Percentiles rank a stretch among this genome's conserved stretches.
Evolutionary conservation across 805 yeast genomes (phyloP).

Genomic region (Gaillardinia entomophila): DNA sequence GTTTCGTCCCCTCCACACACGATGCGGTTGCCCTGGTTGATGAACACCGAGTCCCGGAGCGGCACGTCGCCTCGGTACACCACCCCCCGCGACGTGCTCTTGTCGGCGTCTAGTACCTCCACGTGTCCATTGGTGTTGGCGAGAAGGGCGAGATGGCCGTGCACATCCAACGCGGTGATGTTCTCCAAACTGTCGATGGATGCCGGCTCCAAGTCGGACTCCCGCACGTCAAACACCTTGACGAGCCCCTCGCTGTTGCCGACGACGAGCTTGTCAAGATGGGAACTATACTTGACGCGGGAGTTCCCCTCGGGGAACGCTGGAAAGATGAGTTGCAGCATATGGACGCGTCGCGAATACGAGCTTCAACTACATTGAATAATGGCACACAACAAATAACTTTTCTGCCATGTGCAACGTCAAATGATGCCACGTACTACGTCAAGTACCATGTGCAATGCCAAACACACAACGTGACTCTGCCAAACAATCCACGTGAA

Average conservation of each 20-base stretch:
- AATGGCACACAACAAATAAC: no score
- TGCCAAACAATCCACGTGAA: no score
- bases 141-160: conserved; percentile 16
- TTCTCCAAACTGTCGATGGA: conserved; percentile 47
- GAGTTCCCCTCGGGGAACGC: conserved; percentile 41
- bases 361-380: no score
- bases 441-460: no score
- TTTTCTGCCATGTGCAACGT: no score
- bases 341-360: neutral
- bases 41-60: conserved; percentile 47
- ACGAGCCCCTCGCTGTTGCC: conserved; percentile 52
- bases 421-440: no score
- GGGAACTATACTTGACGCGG: conserved; percentile 17
- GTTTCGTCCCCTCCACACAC: conserved; percentile 66
- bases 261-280: conserved; percentile 33
- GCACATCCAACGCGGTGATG: conserved; percentile 34
- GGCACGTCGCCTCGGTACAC: conserved; percentile 42
- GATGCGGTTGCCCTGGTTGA: conserved; percentile 55
- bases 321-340: conserved; percentile 15
- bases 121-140: conserved; percentile 41
- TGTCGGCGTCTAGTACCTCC: conserved; percentile 31
- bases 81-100: conserved; percentile 23
- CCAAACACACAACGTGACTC: no score
- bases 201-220: conserved; percentile 56
- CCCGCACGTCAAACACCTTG: conserved; percentile 43